Evolutionary conservation across 805 yeast species (phyloP).

Genomic region (Nakazawaea populi): DNA sequence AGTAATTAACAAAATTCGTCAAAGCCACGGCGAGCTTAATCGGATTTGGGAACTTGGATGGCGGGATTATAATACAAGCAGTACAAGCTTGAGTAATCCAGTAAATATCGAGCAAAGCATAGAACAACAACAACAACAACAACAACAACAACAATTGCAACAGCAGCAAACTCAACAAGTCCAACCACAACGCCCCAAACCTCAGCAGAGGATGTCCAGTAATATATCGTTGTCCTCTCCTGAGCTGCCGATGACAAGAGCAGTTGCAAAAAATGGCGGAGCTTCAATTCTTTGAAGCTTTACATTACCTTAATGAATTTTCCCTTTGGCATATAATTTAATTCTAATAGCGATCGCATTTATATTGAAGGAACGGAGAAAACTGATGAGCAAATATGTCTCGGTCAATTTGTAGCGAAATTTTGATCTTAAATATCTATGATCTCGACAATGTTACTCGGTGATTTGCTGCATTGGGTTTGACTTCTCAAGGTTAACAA

Average conservation of each 20-base stretch:
- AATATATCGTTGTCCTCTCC: neutral
- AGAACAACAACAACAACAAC: neutral
- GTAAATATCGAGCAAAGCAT: neutral
- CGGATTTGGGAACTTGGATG: conserved; percentile 7
- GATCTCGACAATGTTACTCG: too few species aligned
- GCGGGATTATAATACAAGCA: conserved; percentile 8
- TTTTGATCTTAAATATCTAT: too few species aligned
- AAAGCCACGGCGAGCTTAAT: conserved; percentile 4
- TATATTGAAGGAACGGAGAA: too few species aligned
- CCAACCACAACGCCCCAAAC: neutral
- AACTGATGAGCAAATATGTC: too few species aligned
- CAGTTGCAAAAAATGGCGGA: conserved; percentile 9
- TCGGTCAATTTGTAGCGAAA: too few species aligned
- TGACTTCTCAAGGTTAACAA: too few species aligned
- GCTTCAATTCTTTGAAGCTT: neutral
- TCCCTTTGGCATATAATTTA: neutral
- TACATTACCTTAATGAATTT: neutral
- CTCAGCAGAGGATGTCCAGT: neutral
- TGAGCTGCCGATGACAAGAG: conserved; percentile 9
- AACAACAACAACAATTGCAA: neutral
- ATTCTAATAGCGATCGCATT: too few species aligned
- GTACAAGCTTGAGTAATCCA: conserved; percentile 1
- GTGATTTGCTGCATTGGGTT: too few species aligned
- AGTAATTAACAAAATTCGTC: neutral
- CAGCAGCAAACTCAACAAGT: neutral